Percentiles rank a stretch among this genome's conserved stretches.
phyloP scores from a whole-genome alignment of 1,284 basidiomycete genomes.

The Schizophyllum commune region DNA sequence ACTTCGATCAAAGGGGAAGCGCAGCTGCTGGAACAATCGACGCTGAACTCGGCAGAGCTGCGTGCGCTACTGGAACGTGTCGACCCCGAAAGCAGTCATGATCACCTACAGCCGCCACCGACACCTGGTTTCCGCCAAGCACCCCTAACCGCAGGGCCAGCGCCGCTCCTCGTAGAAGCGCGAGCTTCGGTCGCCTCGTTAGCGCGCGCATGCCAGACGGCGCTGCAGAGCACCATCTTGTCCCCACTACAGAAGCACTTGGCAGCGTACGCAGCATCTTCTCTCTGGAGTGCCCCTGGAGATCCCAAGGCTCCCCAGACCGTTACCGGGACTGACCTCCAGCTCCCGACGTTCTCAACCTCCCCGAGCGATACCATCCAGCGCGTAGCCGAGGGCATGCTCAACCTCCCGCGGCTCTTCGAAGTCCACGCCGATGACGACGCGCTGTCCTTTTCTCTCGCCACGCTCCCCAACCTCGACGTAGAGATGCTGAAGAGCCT shows the following conservation, averaged over 20 bases:
- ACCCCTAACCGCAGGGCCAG: conserved; percentile 6
- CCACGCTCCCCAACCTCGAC: conserved; percentile 68
- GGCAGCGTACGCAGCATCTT: conserved; percentile 57
- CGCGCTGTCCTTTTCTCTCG: conserved; percentile 82
- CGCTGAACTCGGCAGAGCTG: conserved; percentile 75
- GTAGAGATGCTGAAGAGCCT: conserved; percentile 44
- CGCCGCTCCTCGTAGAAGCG: conserved; percentile 49
- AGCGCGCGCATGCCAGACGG: conserved; percentile 67
- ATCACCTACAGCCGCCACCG: conserved; percentile 13
- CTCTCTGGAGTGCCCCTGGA: conserved; percentile 57
- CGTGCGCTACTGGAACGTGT: conserved; percentile 53
- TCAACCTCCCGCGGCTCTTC: conserved; percentile 90
- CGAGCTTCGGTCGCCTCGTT: conserved; percentile 58
- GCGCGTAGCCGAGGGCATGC: conserved; percentile 83
- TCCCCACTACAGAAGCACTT: conserved; percentile 79
- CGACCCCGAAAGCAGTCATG: conserved; percentile 32
- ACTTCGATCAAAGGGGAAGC: conserved; percentile 65
- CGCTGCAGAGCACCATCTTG: conserved; percentile 78
- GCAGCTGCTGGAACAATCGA: conserved; percentile 70
- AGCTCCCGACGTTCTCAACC: conserved; percentile 89
- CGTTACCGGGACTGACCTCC: conserved; percentile 51
- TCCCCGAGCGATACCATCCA: conserved; percentile 87
- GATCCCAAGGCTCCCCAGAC: conserved; percentile 35
- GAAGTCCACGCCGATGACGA: conserved; percentile 93
- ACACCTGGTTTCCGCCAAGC: conserved; percentile 16